These are phyloP conservation scores for Rutstroemia sp. DNA, from an alignment of 2,329 filamentous ascomycete species.

Conservation along the genomic window DNA sequence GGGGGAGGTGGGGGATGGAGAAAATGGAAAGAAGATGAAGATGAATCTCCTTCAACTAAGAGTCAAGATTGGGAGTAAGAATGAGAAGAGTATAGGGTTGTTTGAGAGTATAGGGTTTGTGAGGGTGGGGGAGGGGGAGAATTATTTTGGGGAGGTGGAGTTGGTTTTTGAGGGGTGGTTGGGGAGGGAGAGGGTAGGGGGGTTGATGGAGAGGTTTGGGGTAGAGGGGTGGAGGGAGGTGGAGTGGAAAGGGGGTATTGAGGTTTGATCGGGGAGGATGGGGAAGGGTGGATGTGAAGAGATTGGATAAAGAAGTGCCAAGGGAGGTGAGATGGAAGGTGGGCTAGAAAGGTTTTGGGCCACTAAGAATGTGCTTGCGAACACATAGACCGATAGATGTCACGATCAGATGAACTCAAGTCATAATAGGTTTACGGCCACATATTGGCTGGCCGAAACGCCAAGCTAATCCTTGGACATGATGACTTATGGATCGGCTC, in stretches of 20 bases:
- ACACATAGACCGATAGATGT: too few species aligned
- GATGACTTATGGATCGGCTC: too few species aligned
- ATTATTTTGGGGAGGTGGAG: constrained; percentile 64
- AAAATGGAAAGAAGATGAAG: constrained; percentile 1
- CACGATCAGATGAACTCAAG: too few species aligned
- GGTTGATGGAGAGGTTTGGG: constrained; percentile 27
- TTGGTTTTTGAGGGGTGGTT: constrained; percentile 32
- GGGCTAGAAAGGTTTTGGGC: too few species aligned
- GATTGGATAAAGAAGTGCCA: too few species aligned
- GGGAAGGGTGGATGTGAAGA: too few species aligned
- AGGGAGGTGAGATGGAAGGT: too few species aligned
- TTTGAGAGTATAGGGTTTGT: constrained; percentile 55
- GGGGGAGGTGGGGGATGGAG: not conserved
- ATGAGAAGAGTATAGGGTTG: constrained; percentile 47
- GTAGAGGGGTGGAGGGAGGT: constrained; percentile 32
- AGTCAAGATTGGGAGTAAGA: constrained; percentile 54
- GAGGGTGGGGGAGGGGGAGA: constrained; percentile 38
- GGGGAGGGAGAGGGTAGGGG: constrained; percentile 22
- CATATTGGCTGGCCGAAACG: too few species aligned
- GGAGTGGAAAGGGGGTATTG: not conserved
- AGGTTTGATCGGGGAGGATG: not conserved
- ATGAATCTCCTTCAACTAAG: constrained; percentile 37
- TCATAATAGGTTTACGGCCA: too few species aligned
- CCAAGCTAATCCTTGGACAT: too few species aligned
- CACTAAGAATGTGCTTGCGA: too few species aligned